A percentile compares a stretch with the other conserved stretches of the same genome.
These are phyloP conservation scores for Zopfia rhizophila DNA, from an alignment of 2,329 filamentous ascomycete species.

Conservation along the genomic window DNA sequence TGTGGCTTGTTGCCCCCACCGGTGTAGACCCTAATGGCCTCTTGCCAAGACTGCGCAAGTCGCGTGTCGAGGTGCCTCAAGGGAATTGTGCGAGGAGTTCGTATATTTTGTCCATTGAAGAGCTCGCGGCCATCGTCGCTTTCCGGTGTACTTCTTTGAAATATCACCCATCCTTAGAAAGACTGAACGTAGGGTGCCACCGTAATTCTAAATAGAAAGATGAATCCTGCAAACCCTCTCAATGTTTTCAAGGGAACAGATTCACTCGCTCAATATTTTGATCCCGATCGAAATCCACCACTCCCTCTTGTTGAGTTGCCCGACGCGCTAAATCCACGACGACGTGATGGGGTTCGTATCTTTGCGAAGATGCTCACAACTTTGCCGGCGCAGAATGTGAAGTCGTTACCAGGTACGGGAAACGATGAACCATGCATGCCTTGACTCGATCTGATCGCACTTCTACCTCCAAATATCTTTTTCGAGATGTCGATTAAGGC, in stretches of 20 bases:
- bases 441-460: not conserved
- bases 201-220: no score
- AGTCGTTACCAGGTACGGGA: slow-evolving; percentile 66
- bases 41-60: no score
- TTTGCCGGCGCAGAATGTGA: slow-evolving; percentile 73
- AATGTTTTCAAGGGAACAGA: slow-evolving; percentile 70
- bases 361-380: slow-evolving; percentile 75
- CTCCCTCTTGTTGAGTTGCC: slow-evolving; percentile 72
- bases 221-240: slow-evolving; percentile 40
- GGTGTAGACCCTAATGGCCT: no score
- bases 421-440: not conserved
- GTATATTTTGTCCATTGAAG: no score
- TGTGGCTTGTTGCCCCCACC: no score
- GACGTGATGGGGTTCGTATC: slow-evolving; percentile 68
- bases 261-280: slow-evolving; percentile 67
- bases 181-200: no score
- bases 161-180: no score
- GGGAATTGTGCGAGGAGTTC: no score
- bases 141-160: no score
- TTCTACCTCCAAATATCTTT: no score
- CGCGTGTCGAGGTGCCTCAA: no score
- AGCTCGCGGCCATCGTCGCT: no score
- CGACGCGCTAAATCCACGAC: slow-evolving; percentile 65
- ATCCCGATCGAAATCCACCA: slow-evolving; percentile 67
- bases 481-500: slow-evolving; percentile 17